Conservation (phyloP, 2,329 filamentous ascomycete genomes). For the Aureobasidium namibiae region DNA sequence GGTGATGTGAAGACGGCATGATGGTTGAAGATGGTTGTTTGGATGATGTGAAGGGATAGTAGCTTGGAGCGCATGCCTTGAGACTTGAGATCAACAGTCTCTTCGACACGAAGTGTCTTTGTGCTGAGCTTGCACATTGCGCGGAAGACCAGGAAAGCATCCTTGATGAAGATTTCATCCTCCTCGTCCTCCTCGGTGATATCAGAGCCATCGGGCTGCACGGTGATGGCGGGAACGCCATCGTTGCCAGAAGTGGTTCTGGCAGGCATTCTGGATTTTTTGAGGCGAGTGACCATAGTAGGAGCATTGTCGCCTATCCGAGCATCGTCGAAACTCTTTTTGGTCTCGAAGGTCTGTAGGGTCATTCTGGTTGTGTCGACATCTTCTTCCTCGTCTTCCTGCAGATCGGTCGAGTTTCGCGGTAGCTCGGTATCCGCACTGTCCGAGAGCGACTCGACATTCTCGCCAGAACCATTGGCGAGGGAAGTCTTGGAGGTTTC, state of each 20-base stretch:
- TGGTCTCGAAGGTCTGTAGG: conserved; percentile 60
- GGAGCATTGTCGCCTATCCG: conserved; percentile 59
- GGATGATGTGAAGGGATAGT: conserved; percentile 88
- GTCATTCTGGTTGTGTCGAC: conserved; percentile 52
- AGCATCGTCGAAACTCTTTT: conserved; percentile 57
- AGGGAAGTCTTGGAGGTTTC: conserved; percentile 41
- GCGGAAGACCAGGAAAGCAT: conserved; percentile 93
- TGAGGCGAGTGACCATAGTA: conserved; percentile 56
- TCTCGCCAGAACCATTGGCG: conserved; percentile 23
- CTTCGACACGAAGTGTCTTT: conserved; percentile 79
- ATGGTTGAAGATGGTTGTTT: conserved; percentile 92
- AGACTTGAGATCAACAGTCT: conserved; percentile 84
- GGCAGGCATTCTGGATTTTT: conserved; percentile 36
- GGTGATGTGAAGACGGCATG: conserved; percentile 85
- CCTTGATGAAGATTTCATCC: conserved; percentile 93
- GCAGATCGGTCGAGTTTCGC: conserved; percentile 17
- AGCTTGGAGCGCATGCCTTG: conserved; percentile 97
- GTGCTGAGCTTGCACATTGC: conserved; percentile 97
- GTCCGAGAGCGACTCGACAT: conserved; percentile 20
- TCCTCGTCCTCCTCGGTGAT: conserved; percentile 61
- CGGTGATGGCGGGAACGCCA: conserved; percentile 30
- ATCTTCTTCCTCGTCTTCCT: conserved; percentile 30
- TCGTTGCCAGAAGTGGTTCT: conserved; percentile 30
- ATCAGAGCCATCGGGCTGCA: conserved; percentile 34
- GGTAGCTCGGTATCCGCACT: conserved; percentile 28